These are phyloP conservation scores for Pharus latifolius DNA, from an alignment of 176 grass and related monocot species.

Conservation along the genomic window DNA sequence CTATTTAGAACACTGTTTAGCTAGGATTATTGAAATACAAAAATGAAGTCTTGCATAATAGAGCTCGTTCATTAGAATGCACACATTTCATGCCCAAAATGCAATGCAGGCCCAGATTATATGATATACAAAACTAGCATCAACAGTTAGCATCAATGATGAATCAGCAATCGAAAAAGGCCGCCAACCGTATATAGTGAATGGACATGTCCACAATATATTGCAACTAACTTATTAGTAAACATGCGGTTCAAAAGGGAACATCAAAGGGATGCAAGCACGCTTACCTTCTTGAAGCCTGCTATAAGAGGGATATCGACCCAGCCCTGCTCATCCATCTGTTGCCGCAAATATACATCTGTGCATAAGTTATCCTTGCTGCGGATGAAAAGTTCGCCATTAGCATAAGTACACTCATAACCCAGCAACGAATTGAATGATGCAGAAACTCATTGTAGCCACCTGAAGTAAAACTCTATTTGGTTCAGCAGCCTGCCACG, in stretches of 20 bases:
- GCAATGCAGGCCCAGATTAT: background rate
- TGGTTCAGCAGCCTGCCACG: conserved; percentile 54
- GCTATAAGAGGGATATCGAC: conserved; percentile 78
- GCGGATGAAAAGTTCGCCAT: conserved; percentile 16
- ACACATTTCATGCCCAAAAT: background rate
- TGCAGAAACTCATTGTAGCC: background rate
- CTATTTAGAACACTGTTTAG: too few species aligned
- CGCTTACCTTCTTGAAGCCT: conserved; percentile 77
- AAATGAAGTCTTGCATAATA: background rate
- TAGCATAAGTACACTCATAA: background rate
- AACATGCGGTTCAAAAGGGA: background rate
- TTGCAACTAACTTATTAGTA: background rate
- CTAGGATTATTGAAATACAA: background rate
- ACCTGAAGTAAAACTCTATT: conserved; percentile 99
- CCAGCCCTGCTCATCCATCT: conserved; percentile 90
- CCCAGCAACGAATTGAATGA: background rate
- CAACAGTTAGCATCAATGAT: background rate
- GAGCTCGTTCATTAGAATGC: background rate
- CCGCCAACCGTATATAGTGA: background rate
- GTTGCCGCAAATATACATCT: conserved; percentile 63
- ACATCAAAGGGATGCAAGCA: background rate
- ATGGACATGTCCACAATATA: background rate
- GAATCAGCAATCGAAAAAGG: background rate
- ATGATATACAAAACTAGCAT: background rate
- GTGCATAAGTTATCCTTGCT: conserved; percentile 87